Conservation (phyloP, 2,329 filamentous ascomycete genomes). For the Verticillium nonalfalfae region DNA sequence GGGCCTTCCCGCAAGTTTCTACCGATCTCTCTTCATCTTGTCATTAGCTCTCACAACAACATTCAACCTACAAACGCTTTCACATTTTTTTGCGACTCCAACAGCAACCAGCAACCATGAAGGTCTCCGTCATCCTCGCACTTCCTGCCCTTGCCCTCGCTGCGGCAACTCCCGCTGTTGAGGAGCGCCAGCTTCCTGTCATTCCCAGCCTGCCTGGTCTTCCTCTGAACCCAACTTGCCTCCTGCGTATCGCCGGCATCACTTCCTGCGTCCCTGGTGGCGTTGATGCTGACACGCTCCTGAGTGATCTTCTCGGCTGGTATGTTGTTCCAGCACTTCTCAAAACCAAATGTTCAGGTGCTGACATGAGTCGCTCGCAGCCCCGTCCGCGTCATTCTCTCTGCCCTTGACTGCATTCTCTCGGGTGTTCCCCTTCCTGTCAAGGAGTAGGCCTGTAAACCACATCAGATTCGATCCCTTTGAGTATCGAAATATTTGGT, state of each 20-base stretch:
- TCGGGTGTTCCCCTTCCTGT: not conserved
- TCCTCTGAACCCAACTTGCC: constrained; percentile 1
- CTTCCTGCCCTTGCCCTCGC: constrained; percentile 2
- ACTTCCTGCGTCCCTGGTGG: not conserved
- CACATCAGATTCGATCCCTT: too few species aligned
- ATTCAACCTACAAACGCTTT: too few species aligned
- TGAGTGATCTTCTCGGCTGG: not conserved
- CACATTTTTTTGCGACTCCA: too few species aligned
- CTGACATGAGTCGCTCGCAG: not conserved
- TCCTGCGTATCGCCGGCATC: not conserved
- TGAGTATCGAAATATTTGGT: too few species aligned
- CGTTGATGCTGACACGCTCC: not conserved
- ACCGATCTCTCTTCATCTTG: too few species aligned
- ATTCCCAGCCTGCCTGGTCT: not conserved
- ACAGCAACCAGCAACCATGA: not conserved
- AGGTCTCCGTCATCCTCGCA: not conserved
- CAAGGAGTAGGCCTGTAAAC: not conserved
- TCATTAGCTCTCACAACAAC: too few species aligned
- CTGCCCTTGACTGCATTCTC: not conserved
- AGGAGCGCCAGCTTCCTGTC: not conserved
- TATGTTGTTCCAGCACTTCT: not conserved
- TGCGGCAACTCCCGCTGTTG: not conserved
- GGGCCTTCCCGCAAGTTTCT: too few species aligned
- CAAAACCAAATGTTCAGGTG: not conserved
- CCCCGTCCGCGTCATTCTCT: not conserved